Base-by-base conservation (phyloP, 2,329 filamentous ascomycete species). In the Alternaria sp. region DNA sequence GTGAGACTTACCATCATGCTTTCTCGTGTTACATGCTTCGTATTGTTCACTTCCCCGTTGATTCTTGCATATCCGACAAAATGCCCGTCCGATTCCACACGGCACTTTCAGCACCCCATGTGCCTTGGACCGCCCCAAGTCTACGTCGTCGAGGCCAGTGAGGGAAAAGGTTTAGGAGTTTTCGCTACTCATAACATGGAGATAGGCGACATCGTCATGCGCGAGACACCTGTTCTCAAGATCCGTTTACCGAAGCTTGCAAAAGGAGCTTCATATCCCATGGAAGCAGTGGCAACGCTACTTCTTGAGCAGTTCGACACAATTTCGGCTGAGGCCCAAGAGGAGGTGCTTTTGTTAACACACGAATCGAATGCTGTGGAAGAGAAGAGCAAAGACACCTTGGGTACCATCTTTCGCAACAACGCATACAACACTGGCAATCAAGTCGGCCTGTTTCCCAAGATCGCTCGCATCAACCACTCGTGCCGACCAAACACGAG, bases 131-230 rank as follows among this genome's bases (percentile, higher is more conserved):
- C 71, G 10, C 65, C 70, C n/a, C 56, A 64, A 21, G 53, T 69
- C 54, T 76, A 69, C 45, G 58, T 67, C 7, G 70, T 80, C 44
- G 53, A 57, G 7, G 63, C 66, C 2, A 75, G 76, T n/a, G 68
- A 71, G 0, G 74, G 76, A 10, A 81, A 79, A 66, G 80, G 80
- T 2, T 65, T 81, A 7, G 80, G 80, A 26, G 72, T 80, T 5
- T 79, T 81, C 50, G 80, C 80, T 2, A 67, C 67, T 1, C 64
- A 63, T 10, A 54, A 62, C n/a, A 75, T 82, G 13, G 69, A 74
- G 13, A 60, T 69, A 10, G 79, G 80, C 33, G 76, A 77, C 10
- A 70, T 74, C 34, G 72, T 82, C 39, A 72, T 82, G 56, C 69
- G 70, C 26, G 80, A 82, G 62, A 56, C 67, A 6, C 79, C 80